Evolutionary conservation across 768 basidiomycete genomes (phyloP), one percentile per base, ranked within the genome.

Genomic region (Boletellus ananas): DNA sequence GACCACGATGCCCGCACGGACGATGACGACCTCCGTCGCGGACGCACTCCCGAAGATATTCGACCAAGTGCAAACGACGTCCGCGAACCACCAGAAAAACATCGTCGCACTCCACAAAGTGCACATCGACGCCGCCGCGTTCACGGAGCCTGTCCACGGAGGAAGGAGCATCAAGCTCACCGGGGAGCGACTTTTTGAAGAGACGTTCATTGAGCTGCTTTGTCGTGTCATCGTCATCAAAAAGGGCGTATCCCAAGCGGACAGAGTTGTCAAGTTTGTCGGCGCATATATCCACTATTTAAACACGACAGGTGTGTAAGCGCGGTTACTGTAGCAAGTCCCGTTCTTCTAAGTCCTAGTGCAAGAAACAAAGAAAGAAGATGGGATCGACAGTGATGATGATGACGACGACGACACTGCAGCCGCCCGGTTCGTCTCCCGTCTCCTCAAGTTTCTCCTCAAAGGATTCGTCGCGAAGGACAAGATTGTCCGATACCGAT

Each of bases 51-150:
- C 61, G 1, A 80, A 77, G 31, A 88, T 93, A 38, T 90, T 94
- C 54, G 81, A 87, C 25, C 88, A 95, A 69, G 87, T 76, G 0
- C 90, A 94, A 64, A 71, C 64, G 7, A 81, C 85, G 0, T 67
- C 75, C 13, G 83, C 88, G 9, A 93, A 90, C 65, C 94, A 97
- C 67, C 83, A 85, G 54, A 96, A 96, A 75, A 95, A 96, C 69
- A 73, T 85, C 44, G 84, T 91, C 36, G 81, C 83, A 0, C 78
- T 96, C 3, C 76, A 90, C 73, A 91, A 91, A 65, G 68, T 94
- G 36, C 91, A 94, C 49, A 49, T 69, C 4, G 76, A 86, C 46
- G 85, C 84, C 10, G 81, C 84, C 1, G 58, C 70, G 13, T 71
- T 75, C 56, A 79, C 72, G 3, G 75, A 84, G 52, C 49, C 72